Evolutionary conservation across 163 green algal genomes (phyloP), one percentile per base, ranked within the genome.

Genomic region (Prototheca wickerhamii): DNA sequence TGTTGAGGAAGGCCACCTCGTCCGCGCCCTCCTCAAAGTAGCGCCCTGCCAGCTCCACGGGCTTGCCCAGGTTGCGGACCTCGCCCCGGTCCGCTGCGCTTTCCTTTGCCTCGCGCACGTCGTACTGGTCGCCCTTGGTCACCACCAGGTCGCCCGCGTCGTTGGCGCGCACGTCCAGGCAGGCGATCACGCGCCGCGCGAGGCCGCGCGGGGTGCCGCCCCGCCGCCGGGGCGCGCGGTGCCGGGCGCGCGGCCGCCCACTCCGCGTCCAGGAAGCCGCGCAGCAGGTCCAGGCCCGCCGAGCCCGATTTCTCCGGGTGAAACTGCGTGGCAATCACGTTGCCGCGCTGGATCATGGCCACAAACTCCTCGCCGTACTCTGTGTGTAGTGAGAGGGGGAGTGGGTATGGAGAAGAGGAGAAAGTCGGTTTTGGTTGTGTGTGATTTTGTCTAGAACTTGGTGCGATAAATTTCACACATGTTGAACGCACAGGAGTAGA

Each of bases 1-100:
- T 99, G 84, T 99, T 98, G 21, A 99, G 82, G 77, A 99, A 99
- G n/a, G 90, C 89, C 35, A 96, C 81, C 81, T 99, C 93, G 61
- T 99, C 93, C 5, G 93, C 93, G 12, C 93, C 93, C 66, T 97
- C 89, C 6, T 81, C 60, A 76, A 95, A 97, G 76, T 99, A 99
- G 6, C 88, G 77, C 31, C 75, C 82, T 2, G 89, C 89, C 64
- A 98, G 81, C 52, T 95, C 86, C 32, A 98, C 93, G 0, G 93
- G 93, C 76, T 92, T 89, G 56, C 93, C 93, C 32, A 99, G 77
- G 71, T 97, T 98, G 42, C 91, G 81, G 53, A 99, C 92, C 33
- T 94, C 82, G 20, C 75, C 67, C 0, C 61, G 15, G 28, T 15
- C 57, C 46, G 18, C 31, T 40, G 31, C 58, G 34, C 51, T 71